A percentile compares a stretch with the other conserved stretches of the same genome.
phyloP scores from a whole-genome alignment of 345 rosid genomes.

The Bruguiera sexangula region DNA sequence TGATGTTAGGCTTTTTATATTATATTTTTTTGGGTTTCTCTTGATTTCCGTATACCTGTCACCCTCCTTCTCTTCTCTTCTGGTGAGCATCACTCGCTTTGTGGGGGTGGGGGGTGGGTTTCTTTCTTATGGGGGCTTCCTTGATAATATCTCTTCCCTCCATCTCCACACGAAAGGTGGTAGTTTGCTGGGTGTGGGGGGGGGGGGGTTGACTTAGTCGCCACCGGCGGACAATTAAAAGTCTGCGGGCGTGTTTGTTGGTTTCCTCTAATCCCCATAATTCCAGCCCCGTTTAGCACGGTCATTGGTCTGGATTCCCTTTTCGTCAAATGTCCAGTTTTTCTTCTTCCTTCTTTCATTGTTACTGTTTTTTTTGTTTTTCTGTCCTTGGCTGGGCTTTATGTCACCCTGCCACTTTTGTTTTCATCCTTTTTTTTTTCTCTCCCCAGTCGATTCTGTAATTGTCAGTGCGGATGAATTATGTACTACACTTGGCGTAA shows the following conservation, averaged over 20 bases:
- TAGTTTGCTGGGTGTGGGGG: conserved; percentile 39
- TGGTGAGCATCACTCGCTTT: background rate
- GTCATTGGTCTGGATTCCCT: conserved; percentile 18
- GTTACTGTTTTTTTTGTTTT: background rate
- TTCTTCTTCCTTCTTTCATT: background rate
- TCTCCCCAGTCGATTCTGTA: background rate
- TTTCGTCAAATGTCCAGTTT: conserved; percentile 9
- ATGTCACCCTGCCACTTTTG: conserved; percentile 25
- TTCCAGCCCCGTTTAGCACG: conserved; percentile 5
- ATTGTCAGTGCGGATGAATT: conserved; percentile 6
- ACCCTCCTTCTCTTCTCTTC: no score
- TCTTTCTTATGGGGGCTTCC: conserved; percentile 1
- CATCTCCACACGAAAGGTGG: conserved; percentile 68
- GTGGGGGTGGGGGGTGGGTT: conserved; percentile 1
- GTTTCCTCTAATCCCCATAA: conserved; percentile 3
- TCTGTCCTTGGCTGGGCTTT: conserved; percentile 6
- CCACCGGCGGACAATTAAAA: conserved; percentile 16
- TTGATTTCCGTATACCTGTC: conserved; percentile 13
- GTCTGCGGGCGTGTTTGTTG: conserved; percentile 21
- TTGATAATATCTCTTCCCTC: conserved; percentile 1
- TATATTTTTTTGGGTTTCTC: conserved; percentile 31
- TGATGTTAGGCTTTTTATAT: conserved; percentile 22
- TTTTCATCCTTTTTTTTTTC: conserved; percentile 15
- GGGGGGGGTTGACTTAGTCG: conserved; percentile 77
- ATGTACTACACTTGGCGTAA: background rate